These are phyloP conservation scores for Cladobotryum protrusum DNA, from an alignment of 2,329 filamentous ascomycete genomes.

Conservation along the genomic window DNA sequence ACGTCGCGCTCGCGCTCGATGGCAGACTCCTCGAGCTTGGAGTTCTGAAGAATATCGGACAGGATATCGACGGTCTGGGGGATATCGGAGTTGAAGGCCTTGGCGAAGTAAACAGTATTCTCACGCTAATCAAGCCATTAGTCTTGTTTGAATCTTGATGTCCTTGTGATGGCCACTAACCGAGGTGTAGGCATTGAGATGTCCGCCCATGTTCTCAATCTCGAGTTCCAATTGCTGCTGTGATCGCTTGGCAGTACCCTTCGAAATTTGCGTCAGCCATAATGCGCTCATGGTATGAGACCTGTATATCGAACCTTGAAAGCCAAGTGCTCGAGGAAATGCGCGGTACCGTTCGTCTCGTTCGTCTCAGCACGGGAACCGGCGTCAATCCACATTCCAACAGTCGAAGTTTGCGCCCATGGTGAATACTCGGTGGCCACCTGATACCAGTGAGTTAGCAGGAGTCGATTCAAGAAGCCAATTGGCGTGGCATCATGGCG, in stretches of 20 bases:
- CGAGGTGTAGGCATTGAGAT: constrained; percentile 99
- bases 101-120: constrained; percentile 99
- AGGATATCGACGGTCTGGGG: constrained; percentile 96
- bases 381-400: constrained; percentile 99
- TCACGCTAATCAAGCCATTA: constrained; percentile 60
- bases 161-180: constrained; percentile 49
- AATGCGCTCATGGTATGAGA: neutral
- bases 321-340: constrained; percentile 98
- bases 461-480: constrained; percentile 22
- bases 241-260: constrained; percentile 90
- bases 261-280: constrained; percentile 7
- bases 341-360: constrained; percentile 97
- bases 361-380: constrained; percentile 96
- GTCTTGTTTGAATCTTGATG: constrained; percentile 14
- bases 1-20: constrained; percentile 98
- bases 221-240: constrained; percentile 98
- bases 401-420: constrained; percentile 95
- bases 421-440: constrained; percentile 97
- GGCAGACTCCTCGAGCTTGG: constrained; percentile 86
- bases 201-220: constrained; percentile 99
- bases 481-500: constrained; percentile 30
- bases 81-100: constrained; percentile 97
- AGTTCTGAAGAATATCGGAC: constrained; percentile 98
- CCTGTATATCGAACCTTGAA: constrained; percentile 73
- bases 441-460: constrained; percentile 42